Evolutionary conservation across 2,329 filamentous ascomycete genomes (phyloP).

Genomic region (Epichloe amarillans): DNA sequence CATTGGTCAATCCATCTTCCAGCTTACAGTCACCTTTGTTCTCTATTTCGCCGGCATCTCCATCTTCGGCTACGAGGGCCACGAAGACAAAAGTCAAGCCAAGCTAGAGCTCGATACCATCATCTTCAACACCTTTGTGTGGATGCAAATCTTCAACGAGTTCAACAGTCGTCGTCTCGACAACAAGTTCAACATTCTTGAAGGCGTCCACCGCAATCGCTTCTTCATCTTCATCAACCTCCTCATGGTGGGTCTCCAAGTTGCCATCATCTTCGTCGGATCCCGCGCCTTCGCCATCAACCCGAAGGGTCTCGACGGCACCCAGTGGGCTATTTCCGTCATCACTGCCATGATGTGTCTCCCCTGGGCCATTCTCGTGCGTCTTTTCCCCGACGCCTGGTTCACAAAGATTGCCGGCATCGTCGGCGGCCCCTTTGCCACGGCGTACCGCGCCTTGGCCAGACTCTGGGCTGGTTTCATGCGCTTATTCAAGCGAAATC

Average conservation of each 20-base stretch:
- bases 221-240: constrained; percentile 80
- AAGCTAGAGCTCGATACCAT: constrained; percentile 33
- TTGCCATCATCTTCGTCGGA: constrained; percentile 68
- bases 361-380: constrained; percentile 63
- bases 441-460: background rate
- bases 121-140: constrained; percentile 95
- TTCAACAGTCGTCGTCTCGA: constrained; percentile 85
- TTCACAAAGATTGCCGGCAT: constrained; percentile 8
- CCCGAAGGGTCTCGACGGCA: constrained; percentile 10
- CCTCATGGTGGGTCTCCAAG: constrained; percentile 79
- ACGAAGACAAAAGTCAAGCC: constrained; percentile 27
- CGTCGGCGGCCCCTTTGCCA: constrained; percentile 3
- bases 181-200: constrained; percentile 92
- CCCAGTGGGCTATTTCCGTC: constrained; percentile 80
- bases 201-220: constrained; percentile 69
- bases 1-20: constrained; percentile 79
- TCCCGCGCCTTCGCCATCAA: constrained; percentile 63
- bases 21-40: constrained; percentile 66
- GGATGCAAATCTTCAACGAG: constrained; percentile 99
- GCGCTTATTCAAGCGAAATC: background rate
- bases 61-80: constrained; percentile 54
- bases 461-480: background rate
- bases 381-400: constrained; percentile 62
- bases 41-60: constrained; percentile 53
- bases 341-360: constrained; percentile 75